Evolutionary conservation across 2,329 filamentous ascomycete genomes (phyloP).

Genomic region (Septoria linicola): DNA sequence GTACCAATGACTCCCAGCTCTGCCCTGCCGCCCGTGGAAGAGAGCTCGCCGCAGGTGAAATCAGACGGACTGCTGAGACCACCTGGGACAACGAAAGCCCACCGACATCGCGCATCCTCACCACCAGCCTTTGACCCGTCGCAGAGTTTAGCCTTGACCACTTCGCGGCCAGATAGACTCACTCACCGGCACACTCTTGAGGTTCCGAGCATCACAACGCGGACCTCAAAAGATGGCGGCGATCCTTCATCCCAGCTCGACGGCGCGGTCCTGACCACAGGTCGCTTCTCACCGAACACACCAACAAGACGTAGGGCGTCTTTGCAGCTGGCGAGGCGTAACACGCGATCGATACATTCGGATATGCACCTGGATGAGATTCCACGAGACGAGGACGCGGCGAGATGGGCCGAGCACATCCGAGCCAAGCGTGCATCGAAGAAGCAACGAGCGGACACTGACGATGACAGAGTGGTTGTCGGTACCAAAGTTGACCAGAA

Average conservation of each 20-base stretch:
- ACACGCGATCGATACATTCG: slow-evolving; percentile 81
- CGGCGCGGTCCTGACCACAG: slow-evolving; percentile 60
- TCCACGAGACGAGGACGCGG: slow-evolving; percentile 82
- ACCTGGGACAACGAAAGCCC: slow-evolving; percentile 21
- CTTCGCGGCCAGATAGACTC: slow-evolving; percentile 56
- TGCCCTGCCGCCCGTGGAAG: slow-evolving; percentile 32
- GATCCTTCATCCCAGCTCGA: slow-evolving; percentile 52
- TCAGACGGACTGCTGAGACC: slow-evolving; percentile 32
- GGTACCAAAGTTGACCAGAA: slow-evolving; percentile 97
- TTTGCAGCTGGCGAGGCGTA: slow-evolving; percentile 74
- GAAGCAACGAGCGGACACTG: slow-evolving; percentile 78
- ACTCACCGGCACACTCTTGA: slow-evolving; percentile 87
- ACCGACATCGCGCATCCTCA: slow-evolving; percentile 37
- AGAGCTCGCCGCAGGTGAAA: slow-evolving; percentile 29
- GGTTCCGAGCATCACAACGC: slow-evolving; percentile 69
- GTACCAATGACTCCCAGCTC: slow-evolving; percentile 28
- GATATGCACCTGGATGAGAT: slow-evolving; percentile 82
- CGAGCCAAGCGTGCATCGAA: slow-evolving; percentile 88
- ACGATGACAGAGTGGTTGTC: slow-evolving; percentile 87
- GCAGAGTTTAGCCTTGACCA: slow-evolving; percentile 56
- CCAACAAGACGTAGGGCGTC: slow-evolving; percentile 71
- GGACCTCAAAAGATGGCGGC: slow-evolving; percentile 69
- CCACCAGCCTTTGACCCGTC: slow-evolving; percentile 39
- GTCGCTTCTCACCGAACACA: slow-evolving; percentile 75
- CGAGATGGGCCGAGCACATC: slow-evolving; percentile 89